Conservation (phyloP, 1,284 basidiomycete genomes). For the Ceratobasidium sp. region DNA sequence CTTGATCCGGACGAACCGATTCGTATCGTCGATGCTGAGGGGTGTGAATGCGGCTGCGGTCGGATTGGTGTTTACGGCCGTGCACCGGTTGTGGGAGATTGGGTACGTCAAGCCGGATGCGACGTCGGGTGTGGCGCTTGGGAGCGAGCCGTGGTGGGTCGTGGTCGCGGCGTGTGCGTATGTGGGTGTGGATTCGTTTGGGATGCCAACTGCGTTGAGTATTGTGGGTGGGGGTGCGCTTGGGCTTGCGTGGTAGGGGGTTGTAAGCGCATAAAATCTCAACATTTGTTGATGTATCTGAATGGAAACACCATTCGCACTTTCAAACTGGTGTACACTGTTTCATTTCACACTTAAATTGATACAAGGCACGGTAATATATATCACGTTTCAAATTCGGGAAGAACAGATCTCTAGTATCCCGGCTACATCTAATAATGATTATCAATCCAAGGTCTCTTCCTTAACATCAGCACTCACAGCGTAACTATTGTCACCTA, state of each 20-base stretch:
- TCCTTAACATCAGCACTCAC: no score
- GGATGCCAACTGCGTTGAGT: slow-evolving; percentile 50
- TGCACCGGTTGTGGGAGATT: slow-evolving; percentile 58
- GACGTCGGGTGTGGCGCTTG: slow-evolving; percentile 50
- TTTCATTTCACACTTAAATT: no score
- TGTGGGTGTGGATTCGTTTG: slow-evolving; percentile 50
- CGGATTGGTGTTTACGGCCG: slow-evolving; percentile 63
- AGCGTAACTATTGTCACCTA: no score
- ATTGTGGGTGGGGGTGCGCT: slow-evolving; percentile 52
- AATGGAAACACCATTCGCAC: no score
- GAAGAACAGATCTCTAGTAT: no score
- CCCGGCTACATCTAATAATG: no score
- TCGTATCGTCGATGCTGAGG: slow-evolving; percentile 55
- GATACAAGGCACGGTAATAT: no score
- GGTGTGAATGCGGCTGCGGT: slow-evolving; percentile 64
- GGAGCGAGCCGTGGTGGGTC: slow-evolving; percentile 55
- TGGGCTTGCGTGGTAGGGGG: slow-evolving; percentile 50
- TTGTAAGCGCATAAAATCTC: no score
- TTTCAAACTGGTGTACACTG: no score
- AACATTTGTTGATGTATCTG: no score
- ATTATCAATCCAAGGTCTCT: no score
- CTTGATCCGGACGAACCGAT: slow-evolving; percentile 53
- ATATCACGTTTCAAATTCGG: no score
- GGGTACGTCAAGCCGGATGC: slow-evolving; percentile 41
- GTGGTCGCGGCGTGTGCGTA: slow-evolving; percentile 51